Conservation (phyloP, 1,139 yeast genomes). For the Candida glucosophila region DNA sequence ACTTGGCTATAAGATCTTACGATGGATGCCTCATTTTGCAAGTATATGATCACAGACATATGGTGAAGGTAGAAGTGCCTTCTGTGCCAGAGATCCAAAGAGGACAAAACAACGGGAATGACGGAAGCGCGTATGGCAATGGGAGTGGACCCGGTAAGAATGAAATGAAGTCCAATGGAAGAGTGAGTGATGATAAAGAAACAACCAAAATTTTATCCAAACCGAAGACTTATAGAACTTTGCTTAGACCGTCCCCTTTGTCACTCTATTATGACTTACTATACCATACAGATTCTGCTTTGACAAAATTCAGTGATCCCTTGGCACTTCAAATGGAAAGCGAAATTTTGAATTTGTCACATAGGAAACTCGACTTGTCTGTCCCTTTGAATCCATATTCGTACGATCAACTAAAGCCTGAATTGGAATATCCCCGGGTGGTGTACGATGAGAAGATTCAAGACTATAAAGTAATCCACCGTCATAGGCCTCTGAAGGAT, state of each 20-base stretch:
- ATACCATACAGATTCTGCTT: slow-evolving; percentile 70
- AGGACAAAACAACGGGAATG: slow-evolving; percentile 3
- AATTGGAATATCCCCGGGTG: slow-evolving; percentile 35
- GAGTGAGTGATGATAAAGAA: too few relatives aligned
- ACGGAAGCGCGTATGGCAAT: too few relatives aligned
- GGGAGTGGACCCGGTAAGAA: neutral
- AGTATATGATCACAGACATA: slow-evolving; percentile 63
- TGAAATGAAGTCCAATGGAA: neutral
- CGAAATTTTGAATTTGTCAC: slow-evolving; percentile 69
- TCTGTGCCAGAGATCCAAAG: slow-evolving; percentile 2
- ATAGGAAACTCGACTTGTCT: slow-evolving; percentile 65
- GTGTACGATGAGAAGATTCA: slow-evolving; percentile 29
- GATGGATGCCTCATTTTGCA: slow-evolving; percentile 86
- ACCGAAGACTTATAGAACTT: slow-evolving; percentile 68
- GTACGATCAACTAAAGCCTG: slow-evolving; percentile 40
- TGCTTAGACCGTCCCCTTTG: slow-evolving; percentile 71
- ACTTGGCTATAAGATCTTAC: slow-evolving; percentile 72
- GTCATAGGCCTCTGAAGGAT: slow-evolving; percentile 41
- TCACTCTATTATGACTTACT: slow-evolving; percentile 80
- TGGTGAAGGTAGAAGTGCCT: too few relatives aligned
- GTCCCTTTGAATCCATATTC: slow-evolving; percentile 65
- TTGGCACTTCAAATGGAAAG: slow-evolving; percentile 73
- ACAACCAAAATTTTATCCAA: slow-evolving; percentile 15
- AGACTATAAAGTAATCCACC: slow-evolving; percentile 23
- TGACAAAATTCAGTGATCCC: slow-evolving; percentile 71